Percentiles rank a stretch among this genome's conserved stretches.
Conservation (phyloP, 1,139 yeast genomes). For the Geotrichum bryndzae region DNA sequence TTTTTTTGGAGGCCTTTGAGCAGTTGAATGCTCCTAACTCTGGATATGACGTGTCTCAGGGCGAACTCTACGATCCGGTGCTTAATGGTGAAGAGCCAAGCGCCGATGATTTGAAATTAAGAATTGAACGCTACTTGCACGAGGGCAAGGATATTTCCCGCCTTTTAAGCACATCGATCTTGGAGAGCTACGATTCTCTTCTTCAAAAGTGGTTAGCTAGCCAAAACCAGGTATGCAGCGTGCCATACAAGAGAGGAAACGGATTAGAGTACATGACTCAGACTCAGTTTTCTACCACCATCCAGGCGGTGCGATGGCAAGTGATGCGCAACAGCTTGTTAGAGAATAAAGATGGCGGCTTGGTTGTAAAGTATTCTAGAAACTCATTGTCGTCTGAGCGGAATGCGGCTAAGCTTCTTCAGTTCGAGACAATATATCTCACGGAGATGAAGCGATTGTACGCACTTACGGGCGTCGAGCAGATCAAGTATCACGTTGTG, state of each 20-base stretch:
- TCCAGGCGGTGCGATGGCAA: constrained; percentile 8
- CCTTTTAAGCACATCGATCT: constrained; percentile 1
- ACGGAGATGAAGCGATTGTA: constrained; percentile 11
- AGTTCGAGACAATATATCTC: constrained; percentile 7
- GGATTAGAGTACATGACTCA: constrained; percentile 4
- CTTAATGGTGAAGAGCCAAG: constrained; percentile 7
- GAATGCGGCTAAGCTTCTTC: neutral
- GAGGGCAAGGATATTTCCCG: constrained; percentile 3
- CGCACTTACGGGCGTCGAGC: constrained; percentile 11
- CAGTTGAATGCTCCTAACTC: neutral
- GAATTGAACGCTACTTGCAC: constrained; percentile 4
- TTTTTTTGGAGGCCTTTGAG: constrained; percentile 9
- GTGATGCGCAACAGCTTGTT: constrained; percentile 9
- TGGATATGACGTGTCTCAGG: constrained; percentile 4
- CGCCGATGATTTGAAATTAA: constrained; percentile 4
- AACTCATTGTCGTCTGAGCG: neutral
- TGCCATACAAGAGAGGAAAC: constrained; percentile 6
- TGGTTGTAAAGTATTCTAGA: neutral
- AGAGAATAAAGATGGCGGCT: neutral
- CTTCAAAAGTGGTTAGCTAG: neutral
- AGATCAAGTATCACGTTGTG: constrained; percentile 8
- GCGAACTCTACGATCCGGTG: constrained; percentile 6
- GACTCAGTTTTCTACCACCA: neutral
- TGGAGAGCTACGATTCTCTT: constrained; percentile 8
- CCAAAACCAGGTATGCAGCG: neutral